phyloP scores from a whole-genome alignment of 176 grass and related monocot species.

The Neostapfia colusana region DNA sequence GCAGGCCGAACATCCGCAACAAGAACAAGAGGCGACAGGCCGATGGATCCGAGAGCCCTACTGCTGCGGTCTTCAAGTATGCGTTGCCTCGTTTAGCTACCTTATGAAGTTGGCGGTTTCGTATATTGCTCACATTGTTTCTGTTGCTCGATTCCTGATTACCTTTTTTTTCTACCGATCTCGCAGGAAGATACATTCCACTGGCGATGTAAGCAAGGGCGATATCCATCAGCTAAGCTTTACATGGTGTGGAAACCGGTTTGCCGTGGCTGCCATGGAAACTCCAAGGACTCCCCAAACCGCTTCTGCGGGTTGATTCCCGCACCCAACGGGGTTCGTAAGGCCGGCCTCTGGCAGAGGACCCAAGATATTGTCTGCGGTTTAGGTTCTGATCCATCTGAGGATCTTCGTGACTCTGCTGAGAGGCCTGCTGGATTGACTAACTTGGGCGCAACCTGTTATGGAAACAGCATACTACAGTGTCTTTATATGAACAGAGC shows the following conservation, averaged over 20 bases:
- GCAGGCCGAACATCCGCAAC: slow-evolving; percentile 84
- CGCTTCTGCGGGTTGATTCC: slow-evolving; percentile 87
- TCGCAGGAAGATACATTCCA: slow-evolving; percentile 82
- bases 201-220: slow-evolving; percentile 49
- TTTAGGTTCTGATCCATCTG: slow-evolving; percentile 70
- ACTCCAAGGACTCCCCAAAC: slow-evolving; percentile 90
- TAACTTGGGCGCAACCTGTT: slow-evolving; percentile 91
- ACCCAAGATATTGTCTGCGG: slow-evolving; percentile 60
- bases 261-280: slow-evolving; percentile 87
- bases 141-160: slow-evolving; percentile 1
- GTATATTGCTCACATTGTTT: slow-evolving; percentile 1
- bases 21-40: slow-evolving; percentile 73
- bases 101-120: not conserved
- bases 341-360: slow-evolving; percentile 84
- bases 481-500: slow-evolving; percentile 97
- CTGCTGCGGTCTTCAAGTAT: slow-evolving; percentile 71
- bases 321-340: slow-evolving; percentile 55
- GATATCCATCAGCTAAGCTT: slow-evolving; percentile 76
- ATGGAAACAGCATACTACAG: slow-evolving; percentile 97
- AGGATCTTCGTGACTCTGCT: slow-evolving; percentile 61
- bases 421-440: slow-evolving; percentile 91
- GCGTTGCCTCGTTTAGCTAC: slow-evolving; percentile 21
- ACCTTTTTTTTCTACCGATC: not conserved
- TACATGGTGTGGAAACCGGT: slow-evolving; percentile 61
- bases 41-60: slow-evolving; percentile 56